Percentiles rank a stretch among this genome's conserved stretches.
Evolutionary conservation across 805 yeast species (phyloP).

Genomic region (Saturnispora serradocipensis): DNA sequence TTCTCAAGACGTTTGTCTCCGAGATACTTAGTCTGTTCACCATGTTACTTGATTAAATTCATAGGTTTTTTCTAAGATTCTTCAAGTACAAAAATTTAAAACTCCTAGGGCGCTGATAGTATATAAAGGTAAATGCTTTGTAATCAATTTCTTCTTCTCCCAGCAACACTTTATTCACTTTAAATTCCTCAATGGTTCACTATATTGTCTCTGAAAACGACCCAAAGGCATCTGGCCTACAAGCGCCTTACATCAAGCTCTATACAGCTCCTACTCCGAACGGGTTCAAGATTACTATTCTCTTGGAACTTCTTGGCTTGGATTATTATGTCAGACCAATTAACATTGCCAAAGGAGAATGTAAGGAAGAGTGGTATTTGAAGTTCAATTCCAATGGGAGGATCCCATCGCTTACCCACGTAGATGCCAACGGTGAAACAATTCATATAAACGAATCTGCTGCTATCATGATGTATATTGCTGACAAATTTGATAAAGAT

Average conservation of each 20-base stretch:
- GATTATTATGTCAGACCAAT: constrained; percentile 34
- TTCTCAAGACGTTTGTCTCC: constrained; percentile 19
- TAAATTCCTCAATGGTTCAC: constrained; percentile 22
- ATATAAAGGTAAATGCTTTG: not conserved
- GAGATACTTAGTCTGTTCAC: constrained; percentile 8
- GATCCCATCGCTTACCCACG: constrained; percentile 45
- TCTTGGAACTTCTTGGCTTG: constrained; percentile 34
- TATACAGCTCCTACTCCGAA: constrained; percentile 38
- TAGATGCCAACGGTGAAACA: constrained; percentile 31
- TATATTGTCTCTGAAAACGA: constrained; percentile 27
- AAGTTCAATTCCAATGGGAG: constrained; percentile 54
- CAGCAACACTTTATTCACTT: not conserved
- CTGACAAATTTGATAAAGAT: constrained; percentile 51
- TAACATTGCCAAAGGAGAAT: constrained; percentile 34
- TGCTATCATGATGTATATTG: constrained; percentile 51
- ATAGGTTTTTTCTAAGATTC: not conserved
- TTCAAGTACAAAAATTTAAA: not conserved
- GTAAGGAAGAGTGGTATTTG: constrained; percentile 50
- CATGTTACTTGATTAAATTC: not conserved
- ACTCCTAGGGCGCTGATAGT: not conserved
- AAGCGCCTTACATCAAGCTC: constrained; percentile 35
- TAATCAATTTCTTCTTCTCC: not conserved
- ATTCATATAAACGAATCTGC: constrained; percentile 48
- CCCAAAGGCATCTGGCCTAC: constrained; percentile 25
- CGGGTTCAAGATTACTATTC: constrained; percentile 34